Conservation (phyloP, 2,329 filamentous ascomycete genomes). For the Fusarium irregulare region DNA sequence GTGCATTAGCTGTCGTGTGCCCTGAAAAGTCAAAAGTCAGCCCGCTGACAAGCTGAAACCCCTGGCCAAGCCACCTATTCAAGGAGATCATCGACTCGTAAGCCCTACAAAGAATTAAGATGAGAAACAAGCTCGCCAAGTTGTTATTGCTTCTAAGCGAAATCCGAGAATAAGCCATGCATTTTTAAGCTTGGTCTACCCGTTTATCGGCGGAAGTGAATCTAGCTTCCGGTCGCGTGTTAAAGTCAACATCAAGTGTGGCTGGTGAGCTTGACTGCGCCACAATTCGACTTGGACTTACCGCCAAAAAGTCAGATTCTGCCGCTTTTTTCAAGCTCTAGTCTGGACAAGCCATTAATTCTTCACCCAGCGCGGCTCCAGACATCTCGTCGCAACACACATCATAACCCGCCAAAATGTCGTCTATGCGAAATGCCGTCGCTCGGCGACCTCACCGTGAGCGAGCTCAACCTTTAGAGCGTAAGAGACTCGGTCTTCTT, state of each 20-base stretch:
- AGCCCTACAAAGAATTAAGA: background rate
- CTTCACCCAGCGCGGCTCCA: constrained; percentile 6
- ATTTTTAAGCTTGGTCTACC: background rate
- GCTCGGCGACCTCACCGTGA: constrained; percentile 89
- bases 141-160: background rate
- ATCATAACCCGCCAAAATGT: constrained; percentile 54
- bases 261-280: constrained; percentile 15
- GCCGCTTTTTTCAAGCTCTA: constrained; percentile 38
- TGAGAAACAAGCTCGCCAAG: constrained; percentile 6
- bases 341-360: constrained; percentile 9
- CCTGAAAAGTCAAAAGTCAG: constrained; percentile 3
- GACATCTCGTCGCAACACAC: background rate
- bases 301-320: constrained; percentile 56
- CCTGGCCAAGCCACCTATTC: constrained; percentile 15
- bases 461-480: constrained; percentile 86
- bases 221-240: constrained; percentile 16
- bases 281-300: constrained; percentile 43
- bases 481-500: constrained; percentile 87
- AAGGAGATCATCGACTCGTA: background rate
- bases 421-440: constrained; percentile 72
- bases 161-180: background rate
- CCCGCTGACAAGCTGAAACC: constrained; percentile 12
- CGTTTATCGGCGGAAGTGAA: background rate
- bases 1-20: constrained; percentile 8
- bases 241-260: constrained; percentile 30